Evolutionary conservation across 2,329 filamentous ascomycete genomes (phyloP).

Genomic region (Fusarium euwallaceae): DNA sequence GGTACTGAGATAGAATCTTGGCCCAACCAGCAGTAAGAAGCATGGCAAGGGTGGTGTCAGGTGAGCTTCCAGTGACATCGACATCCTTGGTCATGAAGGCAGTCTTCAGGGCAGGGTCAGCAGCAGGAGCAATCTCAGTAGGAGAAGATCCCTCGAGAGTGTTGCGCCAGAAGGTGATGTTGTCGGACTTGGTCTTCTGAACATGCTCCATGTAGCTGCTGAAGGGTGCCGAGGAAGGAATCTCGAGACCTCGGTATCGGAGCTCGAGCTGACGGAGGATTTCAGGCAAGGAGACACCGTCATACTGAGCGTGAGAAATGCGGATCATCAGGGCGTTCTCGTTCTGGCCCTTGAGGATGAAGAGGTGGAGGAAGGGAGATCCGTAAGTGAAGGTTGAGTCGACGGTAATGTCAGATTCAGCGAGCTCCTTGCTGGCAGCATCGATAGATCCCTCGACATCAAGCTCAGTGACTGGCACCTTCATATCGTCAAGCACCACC

Average conservation of each 20-base stretch:
- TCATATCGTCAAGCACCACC: constrained; percentile 39
- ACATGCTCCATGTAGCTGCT: constrained; percentile 33
- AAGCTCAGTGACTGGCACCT: constrained; percentile 30
- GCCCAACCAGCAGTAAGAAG: constrained; percentile 48
- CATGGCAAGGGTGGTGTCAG: constrained; percentile 44
- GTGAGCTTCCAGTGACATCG: constrained; percentile 39
- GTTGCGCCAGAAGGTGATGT: constrained; percentile 39
- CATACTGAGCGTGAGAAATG: constrained; percentile 65
- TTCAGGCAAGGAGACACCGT: constrained; percentile 61
- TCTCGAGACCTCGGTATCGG: constrained; percentile 51
- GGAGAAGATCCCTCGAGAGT: constrained; percentile 34
- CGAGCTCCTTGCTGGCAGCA: constrained; percentile 31
- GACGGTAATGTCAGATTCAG: constrained; percentile 20
- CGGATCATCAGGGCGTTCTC: constrained; percentile 45
- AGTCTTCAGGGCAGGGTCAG: constrained; percentile 31
- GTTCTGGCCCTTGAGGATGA: constrained; percentile 27
- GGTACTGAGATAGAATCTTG: constrained; percentile 39
- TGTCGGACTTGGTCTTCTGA: constrained; percentile 7
- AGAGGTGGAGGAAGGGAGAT: constrained; percentile 36
- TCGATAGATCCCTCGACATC: constrained; percentile 26
- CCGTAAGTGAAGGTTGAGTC: constrained; percentile 32
- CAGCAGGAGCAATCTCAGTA: constrained; percentile 37
- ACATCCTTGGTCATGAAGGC: constrained; percentile 46
- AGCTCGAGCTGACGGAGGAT: constrained; percentile 57
- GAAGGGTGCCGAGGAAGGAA: constrained; percentile 36